Base-by-base conservation (phyloP, 2,329 filamentous ascomycete genomes). In the Ophiostoma triangulosporum region DNA sequence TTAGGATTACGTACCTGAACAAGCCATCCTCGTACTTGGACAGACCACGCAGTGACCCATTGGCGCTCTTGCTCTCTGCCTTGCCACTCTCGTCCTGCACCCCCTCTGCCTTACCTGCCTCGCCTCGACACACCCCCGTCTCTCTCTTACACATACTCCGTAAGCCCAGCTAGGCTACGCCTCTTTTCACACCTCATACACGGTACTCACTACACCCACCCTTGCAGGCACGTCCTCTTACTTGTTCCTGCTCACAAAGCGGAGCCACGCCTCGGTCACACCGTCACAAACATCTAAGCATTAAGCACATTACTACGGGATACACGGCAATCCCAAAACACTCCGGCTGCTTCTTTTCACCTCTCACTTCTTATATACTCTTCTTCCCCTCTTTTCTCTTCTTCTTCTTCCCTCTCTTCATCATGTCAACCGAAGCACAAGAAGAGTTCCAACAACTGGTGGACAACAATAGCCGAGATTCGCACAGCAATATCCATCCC, bases 371-470 rank as follows among this genome's bases (percentile, higher is more conserved):
- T 51, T 38, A 29, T 52, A 43, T 43, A 40, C 56, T 46, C 58
- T 45, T 20, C n/a, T 56, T 26, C 59, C 57, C 59, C 58, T 27
- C 20, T 29, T 27, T 32, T 22, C 20, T 64, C 48, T 50, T 54
- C 36, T 57, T 45, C 40, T 48, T 51, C 26, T 53, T 54, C 54
- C 58, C 60, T 48, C 55, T 54, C 53, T 56, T 60, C 71, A 73
- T 52, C 65, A 80, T 80, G 77, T 69, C 75, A 26, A 57, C 56
- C 24, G 77, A 55, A 50, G 80, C 80, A 51, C 78, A 83, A 66
- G 78, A 83, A 70, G 80, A 86, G 68, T 84, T 83, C 66, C 76
- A 83, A 65, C 67, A 70, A 59, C 74, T 85, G 55, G 68, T 86
- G 57, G 71, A 74, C 59, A 80, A 77, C 61, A 80, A 79, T 61